Percentiles rank a stretch among this genome's conserved stretches.
phyloP scores from a whole-genome alignment of 1,139 yeast species.

The Pichia sp. region DNA sequence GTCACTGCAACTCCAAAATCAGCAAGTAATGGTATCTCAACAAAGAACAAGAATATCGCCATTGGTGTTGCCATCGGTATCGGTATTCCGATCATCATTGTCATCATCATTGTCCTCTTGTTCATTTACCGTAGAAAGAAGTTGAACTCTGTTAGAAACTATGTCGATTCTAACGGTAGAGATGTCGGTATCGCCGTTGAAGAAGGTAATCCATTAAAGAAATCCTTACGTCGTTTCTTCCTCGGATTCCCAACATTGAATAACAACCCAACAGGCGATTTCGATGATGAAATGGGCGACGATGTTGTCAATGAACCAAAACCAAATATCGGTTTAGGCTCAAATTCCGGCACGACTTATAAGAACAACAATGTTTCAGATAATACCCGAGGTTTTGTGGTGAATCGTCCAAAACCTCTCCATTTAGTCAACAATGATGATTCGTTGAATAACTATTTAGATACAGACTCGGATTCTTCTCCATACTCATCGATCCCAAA shows the following conservation, averaged over 20 bases:
- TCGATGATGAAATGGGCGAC: constrained; percentile 27
- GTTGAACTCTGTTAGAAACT: constrained; percentile 21
- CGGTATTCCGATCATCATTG: constrained; percentile 33
- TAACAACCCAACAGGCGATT: constrained; percentile 22
- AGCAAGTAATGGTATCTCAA: constrained; percentile 35
- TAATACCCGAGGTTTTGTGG: constrained; percentile 28
- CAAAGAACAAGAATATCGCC: constrained; percentile 43
- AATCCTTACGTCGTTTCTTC: constrained; percentile 20
- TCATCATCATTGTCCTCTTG: constrained; percentile 20
- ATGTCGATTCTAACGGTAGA: constrained; percentile 35
- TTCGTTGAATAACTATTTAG: neutral
- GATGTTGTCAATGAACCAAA: constrained; percentile 16
- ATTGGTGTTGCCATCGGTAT: constrained; percentile 47
- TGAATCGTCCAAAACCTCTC: constrained; percentile 25
- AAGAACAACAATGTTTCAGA: neutral
- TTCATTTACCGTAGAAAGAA: constrained; percentile 25
- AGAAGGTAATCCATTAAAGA: constrained; percentile 25
- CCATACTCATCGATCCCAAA: constrained; percentile 2
- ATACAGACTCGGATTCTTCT: neutral
- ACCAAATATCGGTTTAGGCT: constrained; percentile 1
- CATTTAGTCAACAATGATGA: constrained; percentile 12
- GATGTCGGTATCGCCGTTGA: constrained; percentile 31
- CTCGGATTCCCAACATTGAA: constrained; percentile 24
- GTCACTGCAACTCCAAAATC: constrained; percentile 21
- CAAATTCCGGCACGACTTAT: neutral